phyloP scores from a whole-genome alignment of 176 grass and related monocot species.

The Musa acuminata region DNA sequence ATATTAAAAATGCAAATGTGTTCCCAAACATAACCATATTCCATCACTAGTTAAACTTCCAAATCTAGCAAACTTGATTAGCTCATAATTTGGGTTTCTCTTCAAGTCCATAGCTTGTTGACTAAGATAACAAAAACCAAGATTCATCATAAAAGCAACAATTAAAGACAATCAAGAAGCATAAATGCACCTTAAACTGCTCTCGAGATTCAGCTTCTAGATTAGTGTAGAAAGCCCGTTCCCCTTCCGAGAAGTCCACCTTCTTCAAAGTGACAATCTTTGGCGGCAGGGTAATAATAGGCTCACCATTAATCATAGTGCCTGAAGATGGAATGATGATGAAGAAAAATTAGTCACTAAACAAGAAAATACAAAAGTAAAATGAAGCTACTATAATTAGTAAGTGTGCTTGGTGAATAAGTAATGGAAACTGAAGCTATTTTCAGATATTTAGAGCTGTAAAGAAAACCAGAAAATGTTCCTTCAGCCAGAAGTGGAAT shows the following conservation, averaged over 20 bases:
- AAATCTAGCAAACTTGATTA: too few relatives aligned
- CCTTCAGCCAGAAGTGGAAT: background rate
- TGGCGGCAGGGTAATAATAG: constrained; percentile 73
- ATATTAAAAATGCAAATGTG: too few relatives aligned
- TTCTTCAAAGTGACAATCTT: constrained; percentile 77
- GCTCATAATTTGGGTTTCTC: too few relatives aligned
- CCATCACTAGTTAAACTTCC: background rate
- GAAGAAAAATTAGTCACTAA: background rate
- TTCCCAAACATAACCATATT: background rate
- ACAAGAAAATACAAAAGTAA: background rate
- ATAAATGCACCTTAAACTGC: constrained; percentile 74
- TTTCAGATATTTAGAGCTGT: background rate
- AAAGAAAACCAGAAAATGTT: background rate
- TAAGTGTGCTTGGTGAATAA: background rate
- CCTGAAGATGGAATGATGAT: constrained; percentile 28
- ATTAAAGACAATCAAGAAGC: background rate
- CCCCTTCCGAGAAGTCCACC: constrained; percentile 61
- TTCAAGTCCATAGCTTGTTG: background rate
- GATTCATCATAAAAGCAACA: background rate
- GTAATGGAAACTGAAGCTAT: background rate
- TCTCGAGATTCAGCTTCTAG: constrained; percentile 90
- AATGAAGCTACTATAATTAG: background rate
- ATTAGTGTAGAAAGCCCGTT: constrained; percentile 72
- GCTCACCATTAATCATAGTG: constrained; percentile 76
- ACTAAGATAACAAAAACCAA: background rate